Evolutionary conservation across 2,329 filamentous ascomycete species (phyloP), one percentile per base, ranked within the genome.

Genomic region (Fusarium pseudograminearum): DNA sequence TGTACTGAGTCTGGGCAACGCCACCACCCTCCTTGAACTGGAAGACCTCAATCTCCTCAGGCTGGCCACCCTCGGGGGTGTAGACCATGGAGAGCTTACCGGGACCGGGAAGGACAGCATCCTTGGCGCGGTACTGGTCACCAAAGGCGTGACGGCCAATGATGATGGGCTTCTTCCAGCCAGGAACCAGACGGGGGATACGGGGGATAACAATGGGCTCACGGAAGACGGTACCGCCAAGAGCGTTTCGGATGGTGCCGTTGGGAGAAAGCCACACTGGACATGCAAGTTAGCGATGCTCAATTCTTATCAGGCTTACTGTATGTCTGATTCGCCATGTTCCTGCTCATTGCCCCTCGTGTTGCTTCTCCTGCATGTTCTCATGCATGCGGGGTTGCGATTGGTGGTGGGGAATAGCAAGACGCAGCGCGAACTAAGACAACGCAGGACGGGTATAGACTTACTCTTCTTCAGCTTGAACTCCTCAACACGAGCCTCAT

Each of bases 161-260:
- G 81, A 98, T 96, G 83, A 99, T 99, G 80, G 96, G 94, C 85
- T 98, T 94, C 87, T 97, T 94, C 96, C 96, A 99, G 82, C 95
- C 94, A 48, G 93, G 94, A 54, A 99, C 93, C 61, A 99, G 90
- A 77, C 95, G 92, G 62, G 96, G 96, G 71, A 99, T 93, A 77
- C 90, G 89, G 74, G 92, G 92, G 77, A 99, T 98, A 78, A 99
- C 93, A 76, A 99, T 99, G 76, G 96, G 96, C 84, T 98, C 96
- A 82, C 96, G 93, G 91, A 99, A 99, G 77, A 99, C 95, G 77
- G 96, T 99, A 78, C 96, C 96, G 76, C 95, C 95, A 52, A 91
- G 87, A 65, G 85, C 85, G 77, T 91, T 91, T 74, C 89, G 87
- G 83, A 91, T 91, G 66, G 89, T 99, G 79, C 96, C 96, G 81